Percentiles rank a stretch among this genome's conserved stretches.
Evolutionary conservation across 148 eudicot species (phyloP).

Genomic region (Rhododendron molle): DNA sequence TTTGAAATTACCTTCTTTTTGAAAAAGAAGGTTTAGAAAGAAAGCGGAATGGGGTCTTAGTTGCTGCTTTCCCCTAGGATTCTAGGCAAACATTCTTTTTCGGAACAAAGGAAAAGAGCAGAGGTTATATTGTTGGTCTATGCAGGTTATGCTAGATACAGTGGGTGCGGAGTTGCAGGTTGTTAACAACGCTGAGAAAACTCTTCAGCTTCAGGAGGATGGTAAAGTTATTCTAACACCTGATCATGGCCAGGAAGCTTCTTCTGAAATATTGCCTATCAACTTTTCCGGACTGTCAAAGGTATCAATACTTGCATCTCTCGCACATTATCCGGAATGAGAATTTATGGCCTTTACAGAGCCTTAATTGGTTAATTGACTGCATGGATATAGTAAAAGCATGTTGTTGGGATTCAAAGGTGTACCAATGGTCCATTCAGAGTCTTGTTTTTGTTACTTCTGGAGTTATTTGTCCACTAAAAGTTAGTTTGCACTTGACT

Average conservation of each 20-base stretch:
- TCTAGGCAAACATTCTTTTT: not conserved
- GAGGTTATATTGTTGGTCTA: not conserved
- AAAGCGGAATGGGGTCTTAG: too few relatives aligned
- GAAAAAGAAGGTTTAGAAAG: too few relatives aligned
- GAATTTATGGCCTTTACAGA: not conserved
- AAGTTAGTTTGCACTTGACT: not conserved
- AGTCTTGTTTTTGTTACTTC: not conserved
- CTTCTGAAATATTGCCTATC: slow-evolving; percentile 57
- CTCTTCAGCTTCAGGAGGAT: slow-evolving; percentile 56
- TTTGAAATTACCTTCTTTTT: too few relatives aligned
- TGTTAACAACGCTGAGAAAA: slow-evolving; percentile 41
- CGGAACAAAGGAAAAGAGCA: not conserved
- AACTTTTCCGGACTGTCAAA: slow-evolving; percentile 57
- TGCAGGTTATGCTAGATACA: slow-evolving; percentile 74
- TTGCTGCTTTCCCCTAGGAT: not conserved
- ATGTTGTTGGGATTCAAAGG: not conserved
- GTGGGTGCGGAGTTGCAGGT: slow-evolving; percentile 71
- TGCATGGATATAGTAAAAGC: not conserved
- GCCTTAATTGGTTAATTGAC: not conserved
- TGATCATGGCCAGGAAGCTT: slow-evolving; percentile 47
- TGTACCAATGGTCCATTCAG: not conserved
- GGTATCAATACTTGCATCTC: slow-evolving; percentile 25
- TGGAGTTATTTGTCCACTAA: not conserved
- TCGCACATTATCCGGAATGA: not conserved
- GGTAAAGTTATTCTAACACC: slow-evolving; percentile 53